Evolutionary conservation across 805 yeast species (phyloP).

Genomic region (Ogataea minuta): DNA sequence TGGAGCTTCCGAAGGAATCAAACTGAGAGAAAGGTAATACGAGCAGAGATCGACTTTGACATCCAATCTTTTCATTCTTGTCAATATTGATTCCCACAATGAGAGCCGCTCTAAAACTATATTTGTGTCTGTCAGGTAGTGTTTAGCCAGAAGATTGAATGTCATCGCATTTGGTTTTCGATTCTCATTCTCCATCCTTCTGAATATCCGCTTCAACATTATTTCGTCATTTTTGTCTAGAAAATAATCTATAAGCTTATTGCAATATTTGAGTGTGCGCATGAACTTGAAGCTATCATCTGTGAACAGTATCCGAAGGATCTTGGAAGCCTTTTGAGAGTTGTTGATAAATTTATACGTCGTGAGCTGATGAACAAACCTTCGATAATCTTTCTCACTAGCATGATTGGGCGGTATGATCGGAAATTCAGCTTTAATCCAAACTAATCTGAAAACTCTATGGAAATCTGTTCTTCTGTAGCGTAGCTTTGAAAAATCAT

Average conservation of each 20-base stretch:
- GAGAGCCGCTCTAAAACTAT: constrained; percentile 16
- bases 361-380: constrained; percentile 17
- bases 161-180: constrained; percentile 21
- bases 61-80: constrained; percentile 12
- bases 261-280: constrained; percentile 14
- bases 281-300: constrained; percentile 4
- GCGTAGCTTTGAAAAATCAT: constrained; percentile 10
- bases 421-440: constrained; percentile 16
- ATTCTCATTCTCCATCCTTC: constrained; percentile 35
- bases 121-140: constrained; percentile 15
- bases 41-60: constrained; percentile 22
- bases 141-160: constrained; percentile 25
- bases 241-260: constrained; percentile 36
- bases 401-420: constrained; percentile 2
- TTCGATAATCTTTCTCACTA: constrained; percentile 6
- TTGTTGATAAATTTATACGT: constrained; percentile 19
- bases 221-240: constrained; percentile 38
- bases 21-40: constrained; percentile 21
- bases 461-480: constrained; percentile 10
- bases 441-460: constrained; percentile 16
- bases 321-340: constrained; percentile 14
- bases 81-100: constrained; percentile 18
- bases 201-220: constrained; percentile 38
- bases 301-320: constrained; percentile 15
- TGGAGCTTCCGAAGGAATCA: constrained; percentile 18